A percentile compares a stretch with the other conserved stretches of the same genome.
These are phyloP conservation scores for Hibiscus tridactylites DNA, from an alignment of 345 rosid species.

Conservation along the genomic window DNA sequence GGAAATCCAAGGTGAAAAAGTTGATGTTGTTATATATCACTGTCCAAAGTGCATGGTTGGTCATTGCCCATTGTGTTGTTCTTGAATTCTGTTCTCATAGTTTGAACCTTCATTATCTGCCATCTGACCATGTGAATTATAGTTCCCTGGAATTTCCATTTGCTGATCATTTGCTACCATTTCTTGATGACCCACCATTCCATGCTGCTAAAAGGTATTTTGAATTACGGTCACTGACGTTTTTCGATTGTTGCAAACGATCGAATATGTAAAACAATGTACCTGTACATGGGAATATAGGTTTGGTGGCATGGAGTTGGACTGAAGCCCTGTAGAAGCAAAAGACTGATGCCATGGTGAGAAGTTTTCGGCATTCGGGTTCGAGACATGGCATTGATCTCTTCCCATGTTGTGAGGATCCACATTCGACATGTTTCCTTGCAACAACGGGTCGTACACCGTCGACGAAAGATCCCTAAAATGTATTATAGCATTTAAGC, in stretches of 20 bases:
- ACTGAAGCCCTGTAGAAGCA: not conserved
- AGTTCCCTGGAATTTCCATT: not conserved
- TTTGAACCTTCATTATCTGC: conserved; percentile 2
- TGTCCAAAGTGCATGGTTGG: not conserved
- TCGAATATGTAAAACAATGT: not conserved
- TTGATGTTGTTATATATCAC: not conserved
- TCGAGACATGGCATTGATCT: conserved; percentile 6
- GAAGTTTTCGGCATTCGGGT: not conserved
- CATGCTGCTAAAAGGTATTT: not conserved
- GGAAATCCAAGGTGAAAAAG: not conserved
- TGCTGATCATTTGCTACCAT: not conserved
- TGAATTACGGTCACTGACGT: no score
- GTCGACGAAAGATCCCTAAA: conserved; percentile 4
- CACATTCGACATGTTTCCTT: conserved; percentile 7
- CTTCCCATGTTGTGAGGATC: not conserved
- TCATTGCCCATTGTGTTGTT: not conserved
- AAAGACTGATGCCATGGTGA: not conserved
- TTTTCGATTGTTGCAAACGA: no score
- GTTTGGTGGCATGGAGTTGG: not conserved
- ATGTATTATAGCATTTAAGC: not conserved
- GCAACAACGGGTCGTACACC: conserved; percentile 1
- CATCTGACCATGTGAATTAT: conserved; percentile 2
- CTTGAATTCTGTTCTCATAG: not conserved
- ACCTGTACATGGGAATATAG: conserved; percentile 7
- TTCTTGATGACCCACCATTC: conserved; percentile 1